A percentile compares a stretch with the other conserved stretches of the same genome.
phyloP scores from a whole-genome alignment of 139 green algal species.

The Chlamydomonas eustigma region DNA sequence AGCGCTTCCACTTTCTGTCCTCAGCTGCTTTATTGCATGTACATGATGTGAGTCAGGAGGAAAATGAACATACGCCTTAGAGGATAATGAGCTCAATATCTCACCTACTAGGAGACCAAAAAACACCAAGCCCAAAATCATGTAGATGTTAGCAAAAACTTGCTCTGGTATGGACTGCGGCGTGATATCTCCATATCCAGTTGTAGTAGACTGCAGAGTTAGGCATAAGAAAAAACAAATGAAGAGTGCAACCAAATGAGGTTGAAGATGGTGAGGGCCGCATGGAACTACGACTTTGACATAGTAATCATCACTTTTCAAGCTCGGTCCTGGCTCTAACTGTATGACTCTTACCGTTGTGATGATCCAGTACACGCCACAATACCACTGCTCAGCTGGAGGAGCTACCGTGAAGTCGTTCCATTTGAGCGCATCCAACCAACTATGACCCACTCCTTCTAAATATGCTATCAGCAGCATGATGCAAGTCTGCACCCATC shows the following conservation, averaged over 20 bases:
- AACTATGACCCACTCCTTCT: slow-evolving; percentile 19
- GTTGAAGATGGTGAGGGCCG: too few species aligned
- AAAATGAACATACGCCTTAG: too few species aligned
- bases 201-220: slow-evolving; percentile 18
- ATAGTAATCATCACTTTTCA: too few species aligned
- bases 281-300: too few species aligned
- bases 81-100: too few species aligned
- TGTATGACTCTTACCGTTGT: slow-evolving; percentile 39
- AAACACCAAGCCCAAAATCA: slow-evolving; percentile 41
- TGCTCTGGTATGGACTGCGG: slow-evolving; percentile 27
- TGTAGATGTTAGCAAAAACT: slow-evolving; percentile 40
- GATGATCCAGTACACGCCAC: slow-evolving; percentile 40
- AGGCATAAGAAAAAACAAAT: not conserved
- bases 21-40: too few species aligned
- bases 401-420: slow-evolving; percentile 7
- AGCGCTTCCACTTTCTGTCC: not conserved
- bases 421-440: slow-evolving; percentile 12
- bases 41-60: too few species aligned
- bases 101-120: slow-evolving; percentile 40
- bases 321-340: too few species aligned
- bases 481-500: slow-evolving; percentile 14
- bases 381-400: slow-evolving; percentile 2
- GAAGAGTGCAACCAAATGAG: too few species aligned
- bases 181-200: slow-evolving; percentile 42
- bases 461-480: slow-evolving; percentile 24